Evolutionary conservation across 768 basidiomycete species (phyloP), one percentile per base, ranked within the genome.

Genomic region (Trametes sanguinea): DNA sequence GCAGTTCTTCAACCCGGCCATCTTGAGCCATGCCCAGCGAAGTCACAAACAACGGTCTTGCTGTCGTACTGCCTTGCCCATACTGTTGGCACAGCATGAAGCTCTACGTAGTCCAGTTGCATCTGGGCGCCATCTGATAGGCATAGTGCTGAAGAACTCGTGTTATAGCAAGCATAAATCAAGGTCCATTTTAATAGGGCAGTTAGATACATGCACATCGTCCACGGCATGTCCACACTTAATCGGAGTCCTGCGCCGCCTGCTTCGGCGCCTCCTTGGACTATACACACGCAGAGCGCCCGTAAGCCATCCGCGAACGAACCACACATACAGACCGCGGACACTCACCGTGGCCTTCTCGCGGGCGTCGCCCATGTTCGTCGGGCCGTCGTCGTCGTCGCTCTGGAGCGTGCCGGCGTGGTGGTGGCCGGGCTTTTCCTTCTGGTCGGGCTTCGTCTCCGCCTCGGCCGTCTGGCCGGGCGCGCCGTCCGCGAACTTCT

Each of bases 381-480:
- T 64, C 16, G 70, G 70, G 27, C 54, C 47, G 3, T 37, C 30
- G 37, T 66, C 67, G 17, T 53, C 55, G 3, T 67, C 62, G 32
- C 48, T 48, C 54, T 70, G 70, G 52, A 61, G 29, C 14, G 67
- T 67, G 42, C 62, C 67, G 33, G 57, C 59, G 51, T 65, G 64
- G 10, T 60, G 29, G 48, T 62, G 54, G 6, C 61, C 51, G 17
- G 71, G 66, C 50, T 64, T 67, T 58, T 68, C 66, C 56, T 63
- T 62, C 57, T 69, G 69, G 32, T 72, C 69, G 5, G 53, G 63
- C 40, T 62, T 47, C 2, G 47, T 60, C 67, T 72, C 69, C 39
- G 67, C 57, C 61, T 68, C 63, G 29, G 62, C 61, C 11, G 64
- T 66, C 62, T 69, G 65, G 44, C 65, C 68, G 11, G 68, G 66